phyloP scores from a whole-genome alignment of 1,139 yeast genomes.

The Lodderomyces parapsilosis region DNA sequence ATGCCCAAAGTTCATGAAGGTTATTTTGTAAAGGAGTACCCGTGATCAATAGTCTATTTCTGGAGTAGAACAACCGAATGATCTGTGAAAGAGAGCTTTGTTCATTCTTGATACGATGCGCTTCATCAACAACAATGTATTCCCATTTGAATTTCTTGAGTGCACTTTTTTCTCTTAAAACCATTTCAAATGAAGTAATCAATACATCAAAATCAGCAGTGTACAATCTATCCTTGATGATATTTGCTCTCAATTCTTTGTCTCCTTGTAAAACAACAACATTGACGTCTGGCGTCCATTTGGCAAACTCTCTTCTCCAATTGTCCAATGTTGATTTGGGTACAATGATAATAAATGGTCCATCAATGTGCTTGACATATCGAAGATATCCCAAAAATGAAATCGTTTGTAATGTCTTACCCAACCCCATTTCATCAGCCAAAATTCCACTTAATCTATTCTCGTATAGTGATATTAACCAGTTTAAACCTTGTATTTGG shows the following conservation, averaged over 20 bases:
- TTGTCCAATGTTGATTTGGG: slow-evolving; percentile 95
- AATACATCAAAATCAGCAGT: slow-evolving; percentile 84
- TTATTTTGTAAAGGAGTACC: slow-evolving; percentile 97
- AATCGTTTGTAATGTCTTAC: slow-evolving; percentile 49
- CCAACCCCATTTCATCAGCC: slow-evolving; percentile 53
- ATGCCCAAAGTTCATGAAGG: slow-evolving; percentile 93
- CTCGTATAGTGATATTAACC: slow-evolving; percentile 46
- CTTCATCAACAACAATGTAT: slow-evolving; percentile 92
- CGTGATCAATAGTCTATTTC: slow-evolving; percentile 81
- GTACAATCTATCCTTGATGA: slow-evolving; percentile 60
- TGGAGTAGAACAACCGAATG: slow-evolving; percentile 79
- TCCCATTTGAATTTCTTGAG: slow-evolving; percentile 89
- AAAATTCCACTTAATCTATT: slow-evolving; percentile 45
- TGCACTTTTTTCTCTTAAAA: slow-evolving; percentile 78
- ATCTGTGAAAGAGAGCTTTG: slow-evolving; percentile 88
- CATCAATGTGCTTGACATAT: slow-evolving; percentile 72
- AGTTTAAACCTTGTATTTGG: slow-evolving; percentile 54
- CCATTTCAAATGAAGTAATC: slow-evolving; percentile 90
- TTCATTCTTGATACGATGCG: slow-evolving; percentile 94
- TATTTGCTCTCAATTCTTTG: slow-evolving; percentile 67
- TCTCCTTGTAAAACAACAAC: slow-evolving; percentile 84
- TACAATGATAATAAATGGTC: slow-evolving; percentile 89
- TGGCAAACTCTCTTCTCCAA: slow-evolving; percentile 90
- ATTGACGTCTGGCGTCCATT: slow-evolving; percentile 96
- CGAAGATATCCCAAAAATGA: slow-evolving; percentile 81